Conservation (phyloP, 78 protist species). For the Pigoraptor vietnamica region DNA sequence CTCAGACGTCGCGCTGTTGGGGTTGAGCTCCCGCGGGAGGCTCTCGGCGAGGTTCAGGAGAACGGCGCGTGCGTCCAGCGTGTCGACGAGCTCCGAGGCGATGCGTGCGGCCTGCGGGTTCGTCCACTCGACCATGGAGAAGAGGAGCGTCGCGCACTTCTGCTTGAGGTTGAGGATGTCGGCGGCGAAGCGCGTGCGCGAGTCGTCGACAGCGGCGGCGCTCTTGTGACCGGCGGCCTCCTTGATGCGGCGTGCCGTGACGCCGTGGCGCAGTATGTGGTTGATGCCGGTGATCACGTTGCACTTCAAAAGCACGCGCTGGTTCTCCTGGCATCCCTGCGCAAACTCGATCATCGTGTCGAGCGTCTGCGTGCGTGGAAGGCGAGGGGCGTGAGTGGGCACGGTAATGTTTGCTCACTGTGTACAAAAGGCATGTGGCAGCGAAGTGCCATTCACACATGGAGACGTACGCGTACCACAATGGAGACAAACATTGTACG, state of each 20-base stretch:
- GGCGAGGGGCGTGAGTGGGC: not conserved
- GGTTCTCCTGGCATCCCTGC: constrained; percentile 3
- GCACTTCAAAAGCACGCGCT: not conserved
- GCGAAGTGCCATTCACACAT: too few relatives aligned
- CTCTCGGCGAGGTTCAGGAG: not conserved
- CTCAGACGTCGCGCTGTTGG: not conserved
- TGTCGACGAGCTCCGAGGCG: not conserved
- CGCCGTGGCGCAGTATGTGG: not conserved
- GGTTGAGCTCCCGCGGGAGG: not conserved
- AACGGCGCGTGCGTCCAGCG: not conserved
- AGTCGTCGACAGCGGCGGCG: too few relatives aligned
- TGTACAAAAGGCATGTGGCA: too few relatives aligned
- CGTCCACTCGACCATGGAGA: not conserved
- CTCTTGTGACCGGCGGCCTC: not conserved
- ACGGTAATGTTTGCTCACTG: too few relatives aligned
- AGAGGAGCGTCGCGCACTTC: not conserved
- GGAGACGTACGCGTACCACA: too few relatives aligned
- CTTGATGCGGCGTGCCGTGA: not conserved
- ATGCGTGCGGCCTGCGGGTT: not conserved
- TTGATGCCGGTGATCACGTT: not conserved
- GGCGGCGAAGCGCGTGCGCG: not conserved
- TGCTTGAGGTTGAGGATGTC: not conserved
- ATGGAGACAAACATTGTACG: too few relatives aligned
- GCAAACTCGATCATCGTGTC: constrained; percentile 1
- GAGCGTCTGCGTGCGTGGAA: not conserved